These are phyloP conservation scores for Ceratocystis albifundus DNA, from an alignment of 2,329 filamentous ascomycete genomes.

Conservation along the genomic window DNA sequence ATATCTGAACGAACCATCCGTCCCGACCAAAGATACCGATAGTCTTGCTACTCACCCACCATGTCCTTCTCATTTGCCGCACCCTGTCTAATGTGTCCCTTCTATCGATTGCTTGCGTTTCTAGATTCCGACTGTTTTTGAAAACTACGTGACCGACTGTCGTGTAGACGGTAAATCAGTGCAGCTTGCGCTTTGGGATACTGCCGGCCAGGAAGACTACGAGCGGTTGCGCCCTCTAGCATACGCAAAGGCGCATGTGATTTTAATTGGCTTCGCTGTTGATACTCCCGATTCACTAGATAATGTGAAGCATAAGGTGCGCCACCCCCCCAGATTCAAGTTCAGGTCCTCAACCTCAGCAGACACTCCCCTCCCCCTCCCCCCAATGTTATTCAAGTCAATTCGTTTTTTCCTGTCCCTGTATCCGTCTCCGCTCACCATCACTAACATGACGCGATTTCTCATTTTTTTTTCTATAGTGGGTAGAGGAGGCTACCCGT, in stretches of 20 bases:
- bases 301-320: constrained; percentile 93
- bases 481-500: constrained; percentile 92
- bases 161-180: constrained; percentile 98
- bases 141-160: constrained; percentile 99
- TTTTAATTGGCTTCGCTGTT: constrained; percentile 89
- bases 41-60: background rate
- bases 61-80: background rate
- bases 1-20: background rate
- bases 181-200: constrained; percentile 96
- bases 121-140: constrained; percentile 92
- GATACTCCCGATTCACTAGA: constrained; percentile 93
- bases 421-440: background rate
- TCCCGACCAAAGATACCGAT: background rate
- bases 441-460: background rate
- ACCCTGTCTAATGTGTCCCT: background rate
- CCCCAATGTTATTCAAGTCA: background rate
- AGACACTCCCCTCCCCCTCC: background rate
- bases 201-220: constrained; percentile 98
- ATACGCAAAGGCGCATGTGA: constrained; percentile 94
- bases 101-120: constrained; percentile 17
- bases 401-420: background rate
- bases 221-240: constrained; percentile 87
- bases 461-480: constrained; percentile 40
- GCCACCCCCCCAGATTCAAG: constrained; percentile 25
- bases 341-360: background rate